Percentiles rank a stretch among this genome's conserved stretches.
Conservation (phyloP, 768 basidiomycete species). For the Suillus bovinus region DNA sequence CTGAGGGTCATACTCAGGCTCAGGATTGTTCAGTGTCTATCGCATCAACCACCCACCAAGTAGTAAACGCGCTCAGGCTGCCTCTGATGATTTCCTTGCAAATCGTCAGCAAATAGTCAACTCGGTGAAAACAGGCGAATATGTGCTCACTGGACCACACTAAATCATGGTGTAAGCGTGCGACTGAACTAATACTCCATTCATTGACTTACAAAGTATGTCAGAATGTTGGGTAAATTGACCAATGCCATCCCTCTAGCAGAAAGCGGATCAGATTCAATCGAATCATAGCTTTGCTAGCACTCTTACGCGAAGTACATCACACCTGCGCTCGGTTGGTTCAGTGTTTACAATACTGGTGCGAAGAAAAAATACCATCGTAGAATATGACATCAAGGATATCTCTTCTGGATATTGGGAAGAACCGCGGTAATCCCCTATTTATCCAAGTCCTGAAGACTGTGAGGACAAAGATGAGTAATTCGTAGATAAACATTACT, state of each 20-base stretch:
- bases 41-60: constrained; percentile 36
- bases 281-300: constrained; percentile 17
- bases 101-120: background rate
- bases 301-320: constrained; percentile 54
- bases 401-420: constrained; percentile 29
- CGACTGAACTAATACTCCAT: background rate
- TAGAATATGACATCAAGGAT: constrained; percentile 46
- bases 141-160: background rate
- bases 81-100: constrained; percentile 32
- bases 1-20: constrained; percentile 24
- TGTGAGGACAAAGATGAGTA: constrained; percentile 47
- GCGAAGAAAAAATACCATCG: constrained; percentile 43
- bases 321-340: constrained; percentile 37
- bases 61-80: constrained; percentile 48
- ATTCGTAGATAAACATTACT: constrained; percentile 51
- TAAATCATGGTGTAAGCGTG: background rate
- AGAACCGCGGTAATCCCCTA: constrained; percentile 24
- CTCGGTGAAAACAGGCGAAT: background rate
- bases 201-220: constrained; percentile 34
- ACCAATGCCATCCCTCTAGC: constrained; percentile 50
- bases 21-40: background rate
- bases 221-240: constrained; percentile 50
- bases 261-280: background rate
- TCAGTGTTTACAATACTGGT: background rate
- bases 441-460: constrained; percentile 44